Base-by-base conservation (phyloP, 306 rosid genomes). In the Casuarina glauca region DNA sequence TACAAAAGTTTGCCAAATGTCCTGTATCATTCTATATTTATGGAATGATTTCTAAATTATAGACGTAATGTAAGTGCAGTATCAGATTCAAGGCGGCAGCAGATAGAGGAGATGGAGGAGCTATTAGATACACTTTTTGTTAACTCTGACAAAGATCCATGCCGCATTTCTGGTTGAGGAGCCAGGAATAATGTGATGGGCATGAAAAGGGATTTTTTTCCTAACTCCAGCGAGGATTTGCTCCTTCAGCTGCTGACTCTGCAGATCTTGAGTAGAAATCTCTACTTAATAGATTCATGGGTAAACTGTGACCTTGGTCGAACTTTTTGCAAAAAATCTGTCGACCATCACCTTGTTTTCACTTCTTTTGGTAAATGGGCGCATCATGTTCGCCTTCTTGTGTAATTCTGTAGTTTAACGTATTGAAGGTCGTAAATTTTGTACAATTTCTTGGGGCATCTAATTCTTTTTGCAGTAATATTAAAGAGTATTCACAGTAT, bases 61-160 rank as follows among this genome's bases (percentile, higher is more conserved):
- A n/a, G 73, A 81, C 58, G 6, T 77, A 60, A 36, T 81, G n/a
- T 72, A 20, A 78, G 86, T 74, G 51, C 86, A 86, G 88, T 84
- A 57, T 67, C 93, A 88, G 88, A 79, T 74, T 80, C 82, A 79
- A 48, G 69, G 82, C 75, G 26, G 62, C 83, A 13, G 82, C 83
- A 32, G 81, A 63, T 68, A 77, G 71, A 66, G 72, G 73, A 73
- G 62, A 54, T 20, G 48, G 72, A 81, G 82, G 71, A 75, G 66
- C 57, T 44, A 74, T 64, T 67, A 42, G 51, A 26, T 39, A 58
- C 5, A 15, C 76, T 62, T 69, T 62, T 80, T 72, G 58, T 70
- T 72, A 44, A 5, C 70, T 62, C 71, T 69, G 70, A 69, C 70
- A 50, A 38, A 48, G 41, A 76, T 49, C 73, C 70, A 72, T 63